Conservation (phyloP, 2,329 filamentous ascomycete genomes). For the Emericellopsis cladophorae region DNA sequence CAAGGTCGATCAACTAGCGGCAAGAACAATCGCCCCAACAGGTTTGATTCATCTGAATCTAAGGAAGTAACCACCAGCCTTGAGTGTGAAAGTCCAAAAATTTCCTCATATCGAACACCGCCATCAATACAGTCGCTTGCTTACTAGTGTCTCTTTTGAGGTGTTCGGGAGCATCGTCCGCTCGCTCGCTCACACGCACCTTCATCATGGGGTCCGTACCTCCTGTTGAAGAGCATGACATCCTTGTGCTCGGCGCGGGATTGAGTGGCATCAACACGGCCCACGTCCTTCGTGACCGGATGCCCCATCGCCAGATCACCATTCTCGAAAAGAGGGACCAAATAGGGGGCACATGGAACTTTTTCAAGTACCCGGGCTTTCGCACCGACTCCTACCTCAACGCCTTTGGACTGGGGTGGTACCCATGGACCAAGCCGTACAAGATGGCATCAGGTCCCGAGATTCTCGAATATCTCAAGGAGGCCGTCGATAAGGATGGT, state of each 20-base stretch:
- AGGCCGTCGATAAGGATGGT: slow-evolving; percentile 31
- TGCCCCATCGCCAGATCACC: slow-evolving; percentile 42
- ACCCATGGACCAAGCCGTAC: slow-evolving; percentile 49
- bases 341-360: slow-evolving; percentile 63
- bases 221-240: slow-evolving; percentile 21
- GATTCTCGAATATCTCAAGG: slow-evolving; percentile 37
- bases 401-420: slow-evolving; percentile 56
- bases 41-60: no score
- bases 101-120: no score
- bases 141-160: no score
- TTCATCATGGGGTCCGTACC: not conserved
- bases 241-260: slow-evolving; percentile 55
- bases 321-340: slow-evolving; percentile 52
- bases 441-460: slow-evolving; percentile 34
- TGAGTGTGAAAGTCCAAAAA: no score
- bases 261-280: slow-evolving; percentile 61
- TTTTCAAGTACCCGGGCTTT: slow-evolving; percentile 67
- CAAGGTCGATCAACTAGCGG: no score
- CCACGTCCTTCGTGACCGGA: slow-evolving; percentile 45
- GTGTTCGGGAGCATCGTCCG: no score
- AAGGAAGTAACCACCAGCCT: no score
- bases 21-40: no score
- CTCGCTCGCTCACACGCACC: not conserved
- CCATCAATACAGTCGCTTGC: no score
- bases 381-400: slow-evolving; percentile 52